A percentile compares a stretch with the other conserved stretches of the same genome.
These are phyloP conservation scores for Potentilla sterilis DNA, from an alignment of 306 rosid genomes.

Conservation along the genomic window DNA sequence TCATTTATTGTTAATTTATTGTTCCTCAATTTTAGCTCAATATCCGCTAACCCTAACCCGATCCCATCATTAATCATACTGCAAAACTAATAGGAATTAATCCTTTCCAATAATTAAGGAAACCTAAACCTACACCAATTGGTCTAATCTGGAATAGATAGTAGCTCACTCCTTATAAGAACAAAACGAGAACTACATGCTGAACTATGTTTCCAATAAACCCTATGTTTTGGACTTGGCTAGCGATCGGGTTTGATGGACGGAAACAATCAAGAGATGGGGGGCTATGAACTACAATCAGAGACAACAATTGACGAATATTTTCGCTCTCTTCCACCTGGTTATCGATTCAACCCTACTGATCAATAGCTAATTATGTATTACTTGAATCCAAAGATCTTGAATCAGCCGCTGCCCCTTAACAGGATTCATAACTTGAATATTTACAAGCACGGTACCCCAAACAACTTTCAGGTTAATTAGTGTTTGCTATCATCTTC, in stretches of 20 bases:
- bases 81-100: background rate
- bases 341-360: slow-evolving; percentile 1
- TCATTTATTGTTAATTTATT: too few relatives aligned
- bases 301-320: background rate
- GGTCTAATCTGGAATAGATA: background rate
- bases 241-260: background rate
- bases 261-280: background rate
- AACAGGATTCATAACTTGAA: background rate
- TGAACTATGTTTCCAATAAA: background rate
- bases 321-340: slow-evolving; percentile 1
- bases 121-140: background rate
- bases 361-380: background rate
- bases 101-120: background rate
- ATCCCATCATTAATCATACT: background rate
- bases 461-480: background rate
- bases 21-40: too few relatives aligned
- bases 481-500: background rate
- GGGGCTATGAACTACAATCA: background rate
- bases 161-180: background rate
- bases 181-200: background rate
- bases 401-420: background rate
- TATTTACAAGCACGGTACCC: background rate
- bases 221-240: too few relatives aligned
- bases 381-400: background rate
- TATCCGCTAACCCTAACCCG: too few relatives aligned